Percentiles rank a stretch among this genome's conserved stretches.
phyloP scores from a whole-genome alignment of 2,329 filamentous ascomycete genomes.

The Paecilomyces formosus region DNA sequence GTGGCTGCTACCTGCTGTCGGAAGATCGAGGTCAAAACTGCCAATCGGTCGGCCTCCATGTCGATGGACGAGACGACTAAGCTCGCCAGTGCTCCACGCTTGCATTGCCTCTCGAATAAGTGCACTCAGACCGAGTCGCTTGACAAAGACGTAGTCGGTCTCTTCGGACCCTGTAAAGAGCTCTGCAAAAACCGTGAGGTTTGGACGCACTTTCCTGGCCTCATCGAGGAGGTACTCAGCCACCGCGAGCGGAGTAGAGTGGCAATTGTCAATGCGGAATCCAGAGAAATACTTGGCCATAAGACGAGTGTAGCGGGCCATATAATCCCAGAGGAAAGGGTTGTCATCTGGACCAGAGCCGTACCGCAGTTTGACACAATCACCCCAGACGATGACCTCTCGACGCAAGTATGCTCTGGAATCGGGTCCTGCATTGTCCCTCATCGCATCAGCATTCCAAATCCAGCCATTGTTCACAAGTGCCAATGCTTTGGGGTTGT shows the following conservation, averaged over 20 bases:
- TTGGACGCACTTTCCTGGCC: slow-evolving; percentile 77
- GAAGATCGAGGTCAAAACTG: slow-evolving; percentile 91
- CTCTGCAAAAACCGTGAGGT: slow-evolving; percentile 88
- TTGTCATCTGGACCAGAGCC: slow-evolving; percentile 73
- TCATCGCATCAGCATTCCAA: slow-evolving; percentile 90
- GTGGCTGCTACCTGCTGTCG: slow-evolving; percentile 54
- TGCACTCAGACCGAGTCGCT: slow-evolving; percentile 81
- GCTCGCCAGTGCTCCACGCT: slow-evolving; percentile 87
- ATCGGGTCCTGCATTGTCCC: slow-evolving; percentile 84
- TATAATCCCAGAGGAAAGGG: slow-evolving; percentile 90
- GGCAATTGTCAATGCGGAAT: slow-evolving; percentile 95
- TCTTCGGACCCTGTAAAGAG: slow-evolving; percentile 93
- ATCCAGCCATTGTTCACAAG: slow-evolving; percentile 98
- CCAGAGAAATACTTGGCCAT: slow-evolving; percentile 94
- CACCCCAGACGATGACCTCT: slow-evolving; percentile 96
- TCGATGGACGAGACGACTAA: slow-evolving; percentile 86
- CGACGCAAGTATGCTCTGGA: slow-evolving; percentile 91
- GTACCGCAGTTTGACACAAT: slow-evolving; percentile 95
- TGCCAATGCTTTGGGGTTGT: slow-evolving; percentile 68
- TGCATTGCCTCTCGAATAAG: slow-evolving; percentile 98
- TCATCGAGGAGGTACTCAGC: slow-evolving; percentile 93
- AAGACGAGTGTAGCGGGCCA: slow-evolving; percentile 84
- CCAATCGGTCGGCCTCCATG: slow-evolving; percentile 93
- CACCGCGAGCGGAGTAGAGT: slow-evolving; percentile 90
- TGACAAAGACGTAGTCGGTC: slow-evolving; percentile 93